Percentiles rank a stretch among this genome's conserved stretches.
Conservation (phyloP, 306 rosid genomes). For the Vigna nakashimae region DNA sequence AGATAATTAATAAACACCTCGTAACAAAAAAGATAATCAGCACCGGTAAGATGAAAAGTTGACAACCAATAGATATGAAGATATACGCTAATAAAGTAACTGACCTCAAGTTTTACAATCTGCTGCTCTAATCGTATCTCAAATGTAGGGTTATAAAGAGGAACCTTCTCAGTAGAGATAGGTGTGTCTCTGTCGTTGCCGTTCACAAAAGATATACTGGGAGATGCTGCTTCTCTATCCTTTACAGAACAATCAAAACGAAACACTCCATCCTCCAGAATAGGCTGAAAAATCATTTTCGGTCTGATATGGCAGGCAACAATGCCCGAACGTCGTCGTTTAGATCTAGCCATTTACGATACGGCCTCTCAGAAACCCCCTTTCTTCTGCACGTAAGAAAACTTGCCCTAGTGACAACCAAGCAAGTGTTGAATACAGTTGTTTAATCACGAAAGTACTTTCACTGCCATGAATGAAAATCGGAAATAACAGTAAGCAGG, state of each 20-base stretch:
- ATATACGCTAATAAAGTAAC: slow-evolving; percentile 33
- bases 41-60: slow-evolving; percentile 8
- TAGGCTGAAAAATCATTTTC: slow-evolving; percentile 74
- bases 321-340: slow-evolving; percentile 46
- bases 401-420: slow-evolving; percentile 24
- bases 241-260: slow-evolving; percentile 83
- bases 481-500: neutral
- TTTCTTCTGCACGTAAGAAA: slow-evolving; percentile 57
- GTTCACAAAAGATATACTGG: slow-evolving; percentile 75
- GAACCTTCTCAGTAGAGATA: slow-evolving; percentile 56
- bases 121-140: slow-evolving; percentile 69
- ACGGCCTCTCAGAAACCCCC: slow-evolving; percentile 46
- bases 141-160: slow-evolving; percentile 65
- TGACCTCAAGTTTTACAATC: slow-evolving; percentile 77
- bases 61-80: slow-evolving; percentile 15
- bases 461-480: slow-evolving; percentile 7
- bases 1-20: neutral
- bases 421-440: neutral
- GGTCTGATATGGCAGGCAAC: slow-evolving; percentile 51
- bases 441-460: slow-evolving; percentile 24
- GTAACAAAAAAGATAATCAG: slow-evolving; percentile 1
- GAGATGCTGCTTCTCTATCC: slow-evolving; percentile 72
- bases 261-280: slow-evolving; percentile 79
- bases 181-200: slow-evolving; percentile 67
- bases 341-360: slow-evolving; percentile 58